phyloP scores from a whole-genome alignment of 2,329 filamentous ascomycete species.

The Arthrobotrys entomopaga region DNA sequence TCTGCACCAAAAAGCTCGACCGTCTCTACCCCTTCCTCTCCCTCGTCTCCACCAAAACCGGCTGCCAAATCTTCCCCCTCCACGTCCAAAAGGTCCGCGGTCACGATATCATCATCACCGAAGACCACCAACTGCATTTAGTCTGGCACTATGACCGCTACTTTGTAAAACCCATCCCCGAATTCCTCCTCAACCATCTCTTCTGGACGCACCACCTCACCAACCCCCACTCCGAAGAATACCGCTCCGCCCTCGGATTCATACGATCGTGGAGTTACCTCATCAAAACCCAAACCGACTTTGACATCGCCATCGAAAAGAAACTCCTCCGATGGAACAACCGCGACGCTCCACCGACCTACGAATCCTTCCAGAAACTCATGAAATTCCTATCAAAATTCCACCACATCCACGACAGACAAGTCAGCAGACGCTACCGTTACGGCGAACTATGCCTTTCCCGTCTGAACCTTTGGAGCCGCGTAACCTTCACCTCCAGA shows the following conservation, averaged over 20 bases:
- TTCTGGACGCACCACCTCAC: slow-evolving; percentile 59
- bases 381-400: slow-evolving; percentile 7
- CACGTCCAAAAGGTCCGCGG: slow-evolving; percentile 60
- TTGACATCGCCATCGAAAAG: slow-evolving; percentile 60
- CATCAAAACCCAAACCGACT: slow-evolving; percentile 61
- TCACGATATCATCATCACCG: slow-evolving; percentile 60
- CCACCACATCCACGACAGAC: slow-evolving; percentile 7
- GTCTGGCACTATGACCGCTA: slow-evolving; percentile 60
- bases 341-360: slow-evolving; percentile 47
- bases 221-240: neutral
- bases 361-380: slow-evolving; percentile 16
- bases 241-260: slow-evolving; percentile 60
- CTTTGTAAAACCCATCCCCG: slow-evolving; percentile 61
- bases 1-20: slow-evolving; percentile 17
- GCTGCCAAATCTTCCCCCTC: slow-evolving; percentile 55
- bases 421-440: slow-evolving; percentile 59
- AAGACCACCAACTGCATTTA: slow-evolving; percentile 61
- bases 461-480: slow-evolving; percentile 59
- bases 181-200: slow-evolving; percentile 58
- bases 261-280: slow-evolving; percentile 61
- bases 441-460: slow-evolving; percentile 61
- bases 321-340: slow-evolving; percentile 59
- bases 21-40: slow-evolving; percentile 1
- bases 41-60: slow-evolving; percentile 7
- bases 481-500: neutral